A percentile compares a stretch with the other conserved stretches of the same genome.
Evolutionary conservation across 2,329 filamentous ascomycete species (phyloP).

Genomic region (Colletotrichum sp.): DNA sequence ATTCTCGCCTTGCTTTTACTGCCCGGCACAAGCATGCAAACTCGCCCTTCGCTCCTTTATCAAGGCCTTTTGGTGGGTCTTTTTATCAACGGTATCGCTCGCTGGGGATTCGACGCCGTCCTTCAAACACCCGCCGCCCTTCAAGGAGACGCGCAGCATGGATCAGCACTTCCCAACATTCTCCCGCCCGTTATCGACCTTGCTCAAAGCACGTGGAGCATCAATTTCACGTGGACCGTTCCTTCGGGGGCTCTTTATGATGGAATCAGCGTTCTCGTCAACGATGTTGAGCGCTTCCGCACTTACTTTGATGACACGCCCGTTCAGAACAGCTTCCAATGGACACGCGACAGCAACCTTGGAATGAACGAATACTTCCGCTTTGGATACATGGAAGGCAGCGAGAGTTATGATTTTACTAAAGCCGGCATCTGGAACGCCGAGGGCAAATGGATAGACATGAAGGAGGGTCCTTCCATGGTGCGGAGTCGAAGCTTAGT

Average conservation of each 20-base stretch:
- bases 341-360: constrained; percentile 55
- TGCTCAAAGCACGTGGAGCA: constrained; percentile 61
- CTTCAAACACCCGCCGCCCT: constrained; percentile 81
- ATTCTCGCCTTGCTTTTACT: constrained; percentile 86
- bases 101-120: constrained; percentile 92
- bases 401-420: constrained; percentile 71
- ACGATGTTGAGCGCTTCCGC: constrained; percentile 84
- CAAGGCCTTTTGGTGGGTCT: constrained; percentile 89
- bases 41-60: constrained; percentile 81
- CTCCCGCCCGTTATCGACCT: constrained; percentile 51
- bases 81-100: constrained; percentile 91
- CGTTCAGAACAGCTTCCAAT: constrained; percentile 57
- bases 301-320: constrained; percentile 68
- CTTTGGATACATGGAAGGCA: constrained; percentile 76
- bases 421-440: constrained; percentile 74
- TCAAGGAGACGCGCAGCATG: constrained; percentile 69
- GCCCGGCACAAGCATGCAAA: constrained; percentile 88
- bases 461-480: constrained; percentile 66
- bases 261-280: constrained; percentile 81
- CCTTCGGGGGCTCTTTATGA: constrained; percentile 62
- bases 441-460: constrained; percentile 69
- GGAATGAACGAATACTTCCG: constrained; percentile 74
- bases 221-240: constrained; percentile 64
- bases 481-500: constrained; percentile 32
- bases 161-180: constrained; percentile 64